These are phyloP conservation scores for Cronartium ribicola DNA, from an alignment of 1,284 basidiomycete species.

Conservation along the genomic window DNA sequence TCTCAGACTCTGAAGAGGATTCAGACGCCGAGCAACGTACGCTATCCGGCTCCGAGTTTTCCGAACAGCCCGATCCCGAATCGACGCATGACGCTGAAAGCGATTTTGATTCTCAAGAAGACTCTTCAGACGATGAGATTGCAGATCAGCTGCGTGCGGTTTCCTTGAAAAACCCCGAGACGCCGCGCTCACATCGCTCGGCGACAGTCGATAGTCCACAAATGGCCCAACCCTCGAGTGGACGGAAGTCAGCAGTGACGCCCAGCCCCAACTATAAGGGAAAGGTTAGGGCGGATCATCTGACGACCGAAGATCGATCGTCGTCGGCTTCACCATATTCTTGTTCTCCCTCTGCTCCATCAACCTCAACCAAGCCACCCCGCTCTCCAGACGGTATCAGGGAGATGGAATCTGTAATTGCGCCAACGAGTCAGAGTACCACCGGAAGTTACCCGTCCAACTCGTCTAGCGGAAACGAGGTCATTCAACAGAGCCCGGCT, in stretches of 20 bases:
- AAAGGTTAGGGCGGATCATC: background rate
- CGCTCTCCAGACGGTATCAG: background rate
- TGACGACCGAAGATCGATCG: background rate
- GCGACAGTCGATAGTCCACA: background rate
- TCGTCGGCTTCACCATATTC: background rate
- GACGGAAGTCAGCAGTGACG: background rate
- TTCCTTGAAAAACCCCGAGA: background rate
- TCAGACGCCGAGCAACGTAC: background rate
- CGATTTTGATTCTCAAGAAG: background rate
- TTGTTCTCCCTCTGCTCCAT: background rate
- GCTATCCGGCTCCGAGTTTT: background rate
- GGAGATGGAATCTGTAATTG: background rate
- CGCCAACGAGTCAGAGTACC: background rate
- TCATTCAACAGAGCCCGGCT: background rate
- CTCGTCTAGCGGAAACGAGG: conserved; percentile 4
- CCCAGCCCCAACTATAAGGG: background rate
- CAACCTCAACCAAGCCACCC: background rate
- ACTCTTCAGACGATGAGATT: background rate
- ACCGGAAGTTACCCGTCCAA: background rate
- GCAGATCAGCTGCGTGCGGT: background rate
- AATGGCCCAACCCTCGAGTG: background rate
- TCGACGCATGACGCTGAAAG: background rate
- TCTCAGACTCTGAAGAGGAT: background rate
- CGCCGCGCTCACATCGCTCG: background rate
- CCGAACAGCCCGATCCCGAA: background rate